phyloP scores from a whole-genome alignment of 768 basidiomycete genomes.

The Xanthoconium purpureum region DNA sequence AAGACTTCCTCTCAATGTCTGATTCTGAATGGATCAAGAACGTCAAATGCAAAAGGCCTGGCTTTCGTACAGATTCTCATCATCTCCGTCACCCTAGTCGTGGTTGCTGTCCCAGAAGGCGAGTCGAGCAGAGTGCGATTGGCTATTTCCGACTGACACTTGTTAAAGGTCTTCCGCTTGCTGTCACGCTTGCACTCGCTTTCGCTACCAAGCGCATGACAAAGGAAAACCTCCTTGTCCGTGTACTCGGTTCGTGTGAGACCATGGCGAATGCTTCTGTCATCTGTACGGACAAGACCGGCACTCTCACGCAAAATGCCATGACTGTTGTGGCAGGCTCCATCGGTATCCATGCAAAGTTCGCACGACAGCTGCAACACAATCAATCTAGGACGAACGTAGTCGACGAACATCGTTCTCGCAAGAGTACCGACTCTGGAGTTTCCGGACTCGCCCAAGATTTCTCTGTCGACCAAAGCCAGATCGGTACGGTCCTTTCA shows the following conservation, averaged over 20 bases:
- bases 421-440: slow-evolving; percentile 31
- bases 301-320: slow-evolving; percentile 90
- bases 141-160: not conserved
- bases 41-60: slow-evolving; percentile 79
- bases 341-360: slow-evolving; percentile 91
- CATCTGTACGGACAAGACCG: slow-evolving; percentile 94
- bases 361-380: slow-evolving; percentile 73
- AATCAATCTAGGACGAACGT: slow-evolving; percentile 73
- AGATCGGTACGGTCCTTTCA: slow-evolving; percentile 64
- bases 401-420: slow-evolving; percentile 43
- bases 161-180: slow-evolving; percentile 77
- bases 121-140: slow-evolving; percentile 3
- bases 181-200: slow-evolving; percentile 92
- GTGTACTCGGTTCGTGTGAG: slow-evolving; percentile 94
- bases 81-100: slow-evolving; percentile 89
- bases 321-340: slow-evolving; percentile 98
- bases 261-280: slow-evolving; percentile 99
- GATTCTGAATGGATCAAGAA: slow-evolving; percentile 37
- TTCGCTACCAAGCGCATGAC: slow-evolving; percentile 99
- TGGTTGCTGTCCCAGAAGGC: slow-evolving; percentile 87
- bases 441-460: slow-evolving; percentile 53
- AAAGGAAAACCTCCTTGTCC: slow-evolving; percentile 89
- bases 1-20: not conserved
- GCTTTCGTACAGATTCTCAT: slow-evolving; percentile 91
- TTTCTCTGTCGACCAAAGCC: slow-evolving; percentile 80